These are phyloP conservation scores for Miamiensis avidus DNA, from an alignment of 169 alveolate species.

Conservation along the genomic window DNA sequence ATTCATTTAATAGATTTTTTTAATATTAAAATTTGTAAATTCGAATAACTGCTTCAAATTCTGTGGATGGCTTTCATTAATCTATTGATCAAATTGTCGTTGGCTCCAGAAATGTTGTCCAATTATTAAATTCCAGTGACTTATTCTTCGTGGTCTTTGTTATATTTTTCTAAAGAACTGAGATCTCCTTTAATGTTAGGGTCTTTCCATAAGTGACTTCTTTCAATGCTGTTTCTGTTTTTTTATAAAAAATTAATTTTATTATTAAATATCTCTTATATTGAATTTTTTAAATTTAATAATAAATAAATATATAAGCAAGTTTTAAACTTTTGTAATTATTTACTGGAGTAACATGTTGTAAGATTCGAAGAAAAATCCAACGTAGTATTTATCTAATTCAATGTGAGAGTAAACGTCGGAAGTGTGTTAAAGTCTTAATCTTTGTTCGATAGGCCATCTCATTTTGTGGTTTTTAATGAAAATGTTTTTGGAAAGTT, in stretches of 20 bases:
- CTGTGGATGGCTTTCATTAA: background rate
- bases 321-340: too few species aligned
- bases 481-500: conserved; percentile 11
- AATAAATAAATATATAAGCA: too few species aligned
- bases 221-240: background rate
- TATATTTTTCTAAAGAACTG: background rate
- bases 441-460: conserved; percentile 25
- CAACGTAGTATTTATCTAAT: background rate
- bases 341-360: background rate
- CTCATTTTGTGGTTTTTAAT: conserved; percentile 19
- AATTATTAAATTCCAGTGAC: background rate
- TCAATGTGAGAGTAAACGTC: conserved; percentile 6
- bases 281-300: too few species aligned
- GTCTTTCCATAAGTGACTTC: background rate
- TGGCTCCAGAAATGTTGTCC: background rate
- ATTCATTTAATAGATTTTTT: too few species aligned
- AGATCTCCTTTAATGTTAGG: background rate
- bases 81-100: background rate
- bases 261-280: too few species aligned
- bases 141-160: background rate
- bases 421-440: conserved; percentile 18
- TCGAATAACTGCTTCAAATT: background rate
- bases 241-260: too few species aligned
- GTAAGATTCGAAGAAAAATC: conserved; percentile 17
- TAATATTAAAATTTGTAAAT: background rate